These are phyloP conservation scores for Tetramitus jugosus DNA, from an alignment of 208 protist genomes.

Conservation along the genomic window DNA sequence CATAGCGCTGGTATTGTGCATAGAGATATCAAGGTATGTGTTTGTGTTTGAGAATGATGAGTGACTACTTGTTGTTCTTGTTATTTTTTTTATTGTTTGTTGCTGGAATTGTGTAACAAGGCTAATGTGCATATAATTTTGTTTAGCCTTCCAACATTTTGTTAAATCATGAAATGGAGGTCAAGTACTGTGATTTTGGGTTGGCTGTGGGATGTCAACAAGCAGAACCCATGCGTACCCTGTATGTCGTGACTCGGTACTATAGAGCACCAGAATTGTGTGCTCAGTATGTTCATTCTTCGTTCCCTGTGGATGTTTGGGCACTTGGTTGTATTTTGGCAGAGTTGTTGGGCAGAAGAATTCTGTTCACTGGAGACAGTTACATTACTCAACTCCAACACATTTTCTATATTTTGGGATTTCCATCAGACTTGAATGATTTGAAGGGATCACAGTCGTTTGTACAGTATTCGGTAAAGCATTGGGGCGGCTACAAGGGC, in stretches of 20 bases:
- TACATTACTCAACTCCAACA: conserved; percentile 87
- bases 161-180: conserved; percentile 74
- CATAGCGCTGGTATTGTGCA: conserved; percentile 52
- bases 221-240: conserved; percentile 52
- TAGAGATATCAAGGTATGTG: conserved; percentile 69
- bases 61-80: too few species aligned
- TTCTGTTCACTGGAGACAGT: conserved; percentile 88
- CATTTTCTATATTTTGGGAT: conserved; percentile 89
- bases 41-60: too few species aligned
- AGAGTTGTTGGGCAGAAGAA: conserved; percentile 61
- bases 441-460: too few species aligned
- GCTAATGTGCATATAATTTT: too few species aligned
- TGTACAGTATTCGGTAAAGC: too few species aligned
- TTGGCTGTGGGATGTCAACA: conserved; percentile 58
- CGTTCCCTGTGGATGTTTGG: conserved; percentile 69
- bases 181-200: conserved; percentile 86
- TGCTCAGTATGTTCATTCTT: conserved; percentile 45
- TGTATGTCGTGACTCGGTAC: conserved; percentile 93
- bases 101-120: too few species aligned
- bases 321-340: conserved; percentile 77
- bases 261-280: conserved; percentile 98
- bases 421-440: too few species aligned
- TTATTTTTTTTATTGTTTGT: too few species aligned
- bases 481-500: too few species aligned
- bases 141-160: conserved; percentile 87